Percentiles rank a stretch among this genome's conserved stretches.
Conservation (phyloP, 768 basidiomycete species). For the Tubosaeta sp. region DNA sequence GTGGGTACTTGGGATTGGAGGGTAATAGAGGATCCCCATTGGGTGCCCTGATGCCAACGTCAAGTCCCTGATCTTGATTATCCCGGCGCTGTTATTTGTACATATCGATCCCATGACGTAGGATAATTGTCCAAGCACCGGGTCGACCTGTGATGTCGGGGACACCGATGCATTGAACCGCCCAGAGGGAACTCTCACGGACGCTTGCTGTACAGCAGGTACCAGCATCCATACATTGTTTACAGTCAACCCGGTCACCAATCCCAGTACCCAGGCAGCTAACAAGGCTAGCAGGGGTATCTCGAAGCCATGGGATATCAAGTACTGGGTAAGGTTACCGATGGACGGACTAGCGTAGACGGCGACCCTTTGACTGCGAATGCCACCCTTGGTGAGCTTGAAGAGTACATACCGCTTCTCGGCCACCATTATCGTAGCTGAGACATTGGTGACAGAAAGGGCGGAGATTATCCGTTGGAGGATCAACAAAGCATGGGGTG, state of each 20-base stretch:
- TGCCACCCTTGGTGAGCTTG: constrained; percentile 8
- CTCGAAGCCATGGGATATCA: constrained; percentile 6
- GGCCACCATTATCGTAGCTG: constrained; percentile 9
- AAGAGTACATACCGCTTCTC: constrained; percentile 18
- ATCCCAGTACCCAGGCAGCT: constrained; percentile 11
- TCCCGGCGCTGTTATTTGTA: not conserved
- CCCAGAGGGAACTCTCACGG: constrained; percentile 1
- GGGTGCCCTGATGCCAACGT: not conserved
- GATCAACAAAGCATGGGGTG: not conserved
- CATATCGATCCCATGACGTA: constrained; percentile 5
- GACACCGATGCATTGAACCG: constrained; percentile 1
- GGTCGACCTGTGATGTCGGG: not conserved
- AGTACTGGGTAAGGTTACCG: constrained; percentile 4
- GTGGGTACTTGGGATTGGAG: not conserved
- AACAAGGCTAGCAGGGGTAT: constrained; percentile 7
- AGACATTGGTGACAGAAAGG: constrained; percentile 10
- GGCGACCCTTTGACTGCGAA: constrained; percentile 12
- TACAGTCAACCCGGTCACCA: constrained; percentile 11
- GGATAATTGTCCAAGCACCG: constrained; percentile 1
- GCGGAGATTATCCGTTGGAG: constrained; percentile 7
- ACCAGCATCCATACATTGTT: constrained; percentile 5
- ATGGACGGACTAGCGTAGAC: constrained; percentile 10
- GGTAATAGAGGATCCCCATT: constrained; percentile 9
- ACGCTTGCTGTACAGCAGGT: constrained; percentile 9
- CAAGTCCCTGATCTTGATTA: not conserved